Percentiles rank a stretch among this genome's conserved stretches.
These are phyloP conservation scores for Sordariomycetes sp. DNA, from an alignment of 2,329 filamentous ascomycete genomes.

Conservation along the genomic window DNA sequence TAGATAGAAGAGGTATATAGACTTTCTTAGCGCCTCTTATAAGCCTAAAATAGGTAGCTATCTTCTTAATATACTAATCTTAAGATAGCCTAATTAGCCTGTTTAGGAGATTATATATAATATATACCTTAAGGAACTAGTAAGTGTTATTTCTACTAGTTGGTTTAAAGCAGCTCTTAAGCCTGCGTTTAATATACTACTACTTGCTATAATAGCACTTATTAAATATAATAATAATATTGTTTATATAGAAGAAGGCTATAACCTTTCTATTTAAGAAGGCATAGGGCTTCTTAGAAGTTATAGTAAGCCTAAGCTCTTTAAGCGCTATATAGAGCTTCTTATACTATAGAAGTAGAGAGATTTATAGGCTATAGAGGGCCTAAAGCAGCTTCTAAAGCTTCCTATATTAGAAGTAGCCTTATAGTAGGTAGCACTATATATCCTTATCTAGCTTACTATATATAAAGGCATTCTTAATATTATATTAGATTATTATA, in stretches of 20 bases:
- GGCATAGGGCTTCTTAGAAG: neutral
- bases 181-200: neutral
- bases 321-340: neutral
- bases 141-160: too few relatives aligned
- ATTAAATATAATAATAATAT: neutral
- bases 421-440: neutral
- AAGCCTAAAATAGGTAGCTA: too few relatives aligned
- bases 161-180: neutral
- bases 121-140: too few relatives aligned
- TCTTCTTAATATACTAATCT: too few relatives aligned
- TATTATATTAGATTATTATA: neutral
- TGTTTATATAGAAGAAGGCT: neutral
- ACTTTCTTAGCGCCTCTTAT: too few relatives aligned
- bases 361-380: neutral
- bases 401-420: neutral
- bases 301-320: too few relatives aligned
- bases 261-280: neutral
- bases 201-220: neutral
- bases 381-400: neutral
- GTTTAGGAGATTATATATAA: too few relatives aligned
- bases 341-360: neutral
- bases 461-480: neutral
- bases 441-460: neutral
- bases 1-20: too few relatives aligned
- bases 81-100: too few relatives aligned